These are phyloP conservation scores for Endotrypanum monterogeii DNA, from an alignment of 208 protist genomes.

Conservation along the genomic window DNA sequence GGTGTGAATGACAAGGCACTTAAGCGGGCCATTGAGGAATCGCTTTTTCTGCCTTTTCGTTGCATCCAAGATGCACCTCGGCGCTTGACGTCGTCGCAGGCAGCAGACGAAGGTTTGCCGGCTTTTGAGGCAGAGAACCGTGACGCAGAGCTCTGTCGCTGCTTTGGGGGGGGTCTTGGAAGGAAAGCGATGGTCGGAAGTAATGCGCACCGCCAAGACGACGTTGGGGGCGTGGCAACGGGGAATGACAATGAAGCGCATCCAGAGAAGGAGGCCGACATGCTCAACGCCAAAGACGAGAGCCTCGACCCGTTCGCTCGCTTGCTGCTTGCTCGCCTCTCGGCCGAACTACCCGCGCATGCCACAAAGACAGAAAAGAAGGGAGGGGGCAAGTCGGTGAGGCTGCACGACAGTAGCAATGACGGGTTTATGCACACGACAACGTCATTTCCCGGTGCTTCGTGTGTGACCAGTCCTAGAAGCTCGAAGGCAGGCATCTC, in stretches of 20 bases:
- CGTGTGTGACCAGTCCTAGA: slow-evolving; percentile 3
- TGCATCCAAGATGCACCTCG: slow-evolving; percentile 53
- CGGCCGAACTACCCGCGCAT: slow-evolving; percentile 11
- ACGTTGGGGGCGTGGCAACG: background rate
- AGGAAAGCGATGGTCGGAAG: slow-evolving; percentile 22
- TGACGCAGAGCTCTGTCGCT: slow-evolving; percentile 30
- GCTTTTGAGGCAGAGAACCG: slow-evolving; percentile 39
- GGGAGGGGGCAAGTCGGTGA: slow-evolving; percentile 1
- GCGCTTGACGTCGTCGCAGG: slow-evolving; percentile 26
- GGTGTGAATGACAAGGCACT: slow-evolving; percentile 54
- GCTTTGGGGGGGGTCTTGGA: slow-evolving; percentile 39
- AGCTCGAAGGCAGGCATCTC: slow-evolving; percentile 16
- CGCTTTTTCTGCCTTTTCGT: slow-evolving; percentile 50
- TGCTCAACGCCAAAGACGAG: slow-evolving; percentile 17
- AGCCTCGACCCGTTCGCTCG: slow-evolving; percentile 34
- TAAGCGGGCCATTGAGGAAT: slow-evolving; percentile 74
- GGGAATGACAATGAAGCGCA: slow-evolving; percentile 5
- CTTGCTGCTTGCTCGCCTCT: slow-evolving; percentile 29
- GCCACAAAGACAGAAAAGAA: slow-evolving; percentile 21
- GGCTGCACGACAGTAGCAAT: slow-evolving; percentile 10
- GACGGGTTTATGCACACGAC: background rate
- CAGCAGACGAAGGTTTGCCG: slow-evolving; percentile 20
- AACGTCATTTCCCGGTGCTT: background rate
- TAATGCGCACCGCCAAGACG: slow-evolving; percentile 27
- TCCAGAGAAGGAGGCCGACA: slow-evolving; percentile 11